Percentiles rank a stretch among this genome's conserved stretches.
Conservation (phyloP, 1,284 basidiomycete species). For the Athelia psychrophila region DNA sequence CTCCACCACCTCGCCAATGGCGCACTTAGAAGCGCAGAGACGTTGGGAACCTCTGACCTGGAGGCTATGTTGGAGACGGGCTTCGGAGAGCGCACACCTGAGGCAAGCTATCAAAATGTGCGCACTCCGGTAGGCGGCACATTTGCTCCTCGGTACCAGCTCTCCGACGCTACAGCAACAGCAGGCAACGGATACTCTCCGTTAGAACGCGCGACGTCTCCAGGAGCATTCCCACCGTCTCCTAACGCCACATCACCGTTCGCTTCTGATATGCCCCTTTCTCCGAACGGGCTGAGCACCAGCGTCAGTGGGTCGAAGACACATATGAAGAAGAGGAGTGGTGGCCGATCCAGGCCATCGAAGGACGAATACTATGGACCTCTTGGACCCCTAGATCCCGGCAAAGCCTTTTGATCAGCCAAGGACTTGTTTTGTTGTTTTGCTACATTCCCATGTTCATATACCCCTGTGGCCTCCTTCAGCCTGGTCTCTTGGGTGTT, state of each 20-base stretch:
- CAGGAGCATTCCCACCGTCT: conserved; percentile 30
- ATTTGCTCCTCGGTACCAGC: conserved; percentile 54
- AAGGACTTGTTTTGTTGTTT: conserved; percentile 4
- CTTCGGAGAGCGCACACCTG: conserved; percentile 66
- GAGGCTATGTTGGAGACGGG: conserved; percentile 88
- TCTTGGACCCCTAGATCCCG: conserved; percentile 73
- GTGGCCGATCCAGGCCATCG: conserved; percentile 36
- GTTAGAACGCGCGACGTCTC: conserved; percentile 47
- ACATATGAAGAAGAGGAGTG: conserved; percentile 42
- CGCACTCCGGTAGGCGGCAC: conserved; percentile 38
- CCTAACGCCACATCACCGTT: conserved; percentile 46
- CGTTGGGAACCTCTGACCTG: conserved; percentile 73
- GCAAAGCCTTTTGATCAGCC: conserved; percentile 27
- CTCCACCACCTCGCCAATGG: conserved; percentile 47
- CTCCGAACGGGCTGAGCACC: conserved; percentile 28
- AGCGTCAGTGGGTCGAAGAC: conserved; percentile 33
- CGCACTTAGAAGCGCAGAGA: conserved; percentile 50
- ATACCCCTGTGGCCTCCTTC: not conserved
- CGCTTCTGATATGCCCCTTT: conserved; percentile 29
- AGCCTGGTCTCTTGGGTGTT: not conserved
- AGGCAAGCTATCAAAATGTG: conserved; percentile 1
- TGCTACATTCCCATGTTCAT: not conserved
- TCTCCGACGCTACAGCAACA: conserved; percentile 50
- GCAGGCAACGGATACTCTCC: conserved; percentile 53
- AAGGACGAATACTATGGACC: conserved; percentile 62